Evolutionary conservation across 768 basidiomycete species (phyloP), one percentile per base, ranked within the genome.

Genomic region (Collybia sordida): DNA sequence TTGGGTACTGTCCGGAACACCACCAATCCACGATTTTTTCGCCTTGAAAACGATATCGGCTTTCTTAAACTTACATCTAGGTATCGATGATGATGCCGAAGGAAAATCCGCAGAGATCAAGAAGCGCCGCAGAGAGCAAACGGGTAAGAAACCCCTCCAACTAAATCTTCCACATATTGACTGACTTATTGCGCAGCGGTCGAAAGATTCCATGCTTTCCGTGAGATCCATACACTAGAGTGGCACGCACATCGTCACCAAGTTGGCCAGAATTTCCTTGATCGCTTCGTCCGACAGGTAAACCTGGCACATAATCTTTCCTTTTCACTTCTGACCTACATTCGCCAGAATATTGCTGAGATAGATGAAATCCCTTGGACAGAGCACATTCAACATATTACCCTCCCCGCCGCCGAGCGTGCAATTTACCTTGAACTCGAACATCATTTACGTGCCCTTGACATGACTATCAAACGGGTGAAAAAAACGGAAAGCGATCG

Each of bases 1-100:
- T 48, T 98, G 95, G 95, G 91, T 98, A 5, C 77, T 98, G n/a
- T 98, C 95, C 2, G 95, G 95, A 11, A 98, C 95, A 19, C 95
- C 95, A 6, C 94, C 94, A 0, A 86, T 93, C 47, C 86, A 89
- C 50, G 90, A 95, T 64, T 97, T 98, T 63, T 86, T 82, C 1
- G 85, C 93, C 2, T 70, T 98, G 56, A 93, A 96, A 71, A 93
- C 90, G 2, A 96, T 96, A 48, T 87, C 90, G 2, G 86, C 87
- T 1, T 91, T 95, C 68, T 73, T 98, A 49, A 82, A 86, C 59
- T 70, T 97, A n/a, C 93, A 98, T 65, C 80, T 98, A 27, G 95
- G 95, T 47, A 80, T 95, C 27, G 86, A 94, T 54, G 95, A 96
- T 60, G 90, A 92, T 51, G 83, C 81, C 35, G 92, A 94, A 64